Conservation (phyloP, 257 asterid genomes). For the Solanum ossicruentum region DNA sequence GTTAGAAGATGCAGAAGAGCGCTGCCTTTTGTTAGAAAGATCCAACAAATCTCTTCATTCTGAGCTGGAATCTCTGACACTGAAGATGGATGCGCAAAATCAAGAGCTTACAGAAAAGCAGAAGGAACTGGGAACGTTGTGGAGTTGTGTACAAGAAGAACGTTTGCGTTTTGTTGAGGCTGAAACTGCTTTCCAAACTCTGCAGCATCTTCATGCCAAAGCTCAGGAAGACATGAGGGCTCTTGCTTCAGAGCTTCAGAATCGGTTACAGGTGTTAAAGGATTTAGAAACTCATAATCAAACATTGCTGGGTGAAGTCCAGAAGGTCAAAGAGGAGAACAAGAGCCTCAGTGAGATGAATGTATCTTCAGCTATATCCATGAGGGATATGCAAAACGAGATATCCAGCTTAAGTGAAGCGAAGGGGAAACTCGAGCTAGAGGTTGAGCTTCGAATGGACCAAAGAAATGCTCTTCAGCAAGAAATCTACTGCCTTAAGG, state of each 20-base stretch:
- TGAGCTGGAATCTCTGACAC: constrained; percentile 65
- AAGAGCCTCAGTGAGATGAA: constrained; percentile 46
- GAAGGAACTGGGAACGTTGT: constrained; percentile 67
- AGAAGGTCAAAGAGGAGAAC: constrained; percentile 60
- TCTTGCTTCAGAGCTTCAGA: constrained; percentile 61
- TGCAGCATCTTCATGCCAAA: constrained; percentile 83
- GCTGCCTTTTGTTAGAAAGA: constrained; percentile 47
- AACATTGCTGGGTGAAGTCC: constrained; percentile 57
- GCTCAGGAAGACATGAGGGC: constrained; percentile 82
- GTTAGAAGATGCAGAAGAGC: constrained; percentile 74
- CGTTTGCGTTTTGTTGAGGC: constrained; percentile 85
- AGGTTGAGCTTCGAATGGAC: constrained; percentile 80
- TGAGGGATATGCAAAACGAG: constrained; percentile 56
- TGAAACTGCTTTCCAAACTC: constrained; percentile 88
- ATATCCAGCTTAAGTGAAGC: constrained; percentile 47
- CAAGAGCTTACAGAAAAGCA: constrained; percentile 89
- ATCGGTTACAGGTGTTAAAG: constrained; percentile 44
- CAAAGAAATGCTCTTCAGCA: constrained; percentile 93
- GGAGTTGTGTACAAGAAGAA: constrained; percentile 90
- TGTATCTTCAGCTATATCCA: constrained; percentile 50
- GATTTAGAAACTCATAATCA: constrained; percentile 44
- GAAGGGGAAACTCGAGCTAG: constrained; percentile 64
- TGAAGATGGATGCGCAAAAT: constrained; percentile 64
- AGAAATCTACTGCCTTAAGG: constrained; percentile 86
- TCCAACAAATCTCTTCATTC: constrained; percentile 68